Percentiles rank a stretch among this genome's conserved stretches.
Evolutionary conservation across 2,329 filamentous ascomycete species (phyloP).

Genomic region (Knoxdaviesia capensis): DNA sequence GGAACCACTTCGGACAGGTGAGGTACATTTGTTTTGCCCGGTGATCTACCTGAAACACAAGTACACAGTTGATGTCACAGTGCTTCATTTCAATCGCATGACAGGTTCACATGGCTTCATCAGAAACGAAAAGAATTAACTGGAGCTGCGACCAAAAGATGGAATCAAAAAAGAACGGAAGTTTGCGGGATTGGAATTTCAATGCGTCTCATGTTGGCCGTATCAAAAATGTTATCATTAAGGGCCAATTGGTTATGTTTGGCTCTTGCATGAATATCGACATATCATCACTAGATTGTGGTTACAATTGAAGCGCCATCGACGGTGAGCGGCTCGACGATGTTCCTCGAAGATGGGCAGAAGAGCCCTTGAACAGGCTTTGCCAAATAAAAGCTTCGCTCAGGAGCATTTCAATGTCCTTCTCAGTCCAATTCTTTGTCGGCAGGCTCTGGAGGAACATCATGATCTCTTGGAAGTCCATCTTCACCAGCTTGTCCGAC

Average conservation of each 20-base stretch:
- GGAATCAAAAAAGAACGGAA: too few species aligned
- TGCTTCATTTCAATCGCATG: too few species aligned
- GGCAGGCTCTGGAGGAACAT: conserved; percentile 96
- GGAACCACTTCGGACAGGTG: too few species aligned
- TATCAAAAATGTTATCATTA: too few species aligned
- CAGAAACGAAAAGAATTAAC: too few species aligned
- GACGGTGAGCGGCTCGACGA: conserved; percentile 17
- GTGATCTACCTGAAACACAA: too few species aligned
- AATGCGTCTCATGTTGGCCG: too few species aligned
- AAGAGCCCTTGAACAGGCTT: conserved; percentile 84
- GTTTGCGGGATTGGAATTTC: too few species aligned
- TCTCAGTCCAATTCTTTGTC: conserved; percentile 88
- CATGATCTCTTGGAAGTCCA: conserved; percentile 98
- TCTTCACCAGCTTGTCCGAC: conserved; percentile 84
- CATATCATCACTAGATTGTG: background rate
- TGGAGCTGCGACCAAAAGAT: too few species aligned
- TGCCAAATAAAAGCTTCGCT: conserved; percentile 99
- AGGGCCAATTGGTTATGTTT: background rate
- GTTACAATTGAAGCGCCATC: conserved; percentile 17
- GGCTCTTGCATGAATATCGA: background rate
- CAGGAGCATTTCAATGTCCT: conserved; percentile 86
- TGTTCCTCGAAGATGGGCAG: conserved; percentile 58
- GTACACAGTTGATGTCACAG: too few species aligned
- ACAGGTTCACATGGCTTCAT: too few species aligned
- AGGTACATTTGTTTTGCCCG: too few species aligned